Base-by-base conservation (phyloP, 495 filamentous ascomycete species). In the Penicillium cinerascens region DNA sequence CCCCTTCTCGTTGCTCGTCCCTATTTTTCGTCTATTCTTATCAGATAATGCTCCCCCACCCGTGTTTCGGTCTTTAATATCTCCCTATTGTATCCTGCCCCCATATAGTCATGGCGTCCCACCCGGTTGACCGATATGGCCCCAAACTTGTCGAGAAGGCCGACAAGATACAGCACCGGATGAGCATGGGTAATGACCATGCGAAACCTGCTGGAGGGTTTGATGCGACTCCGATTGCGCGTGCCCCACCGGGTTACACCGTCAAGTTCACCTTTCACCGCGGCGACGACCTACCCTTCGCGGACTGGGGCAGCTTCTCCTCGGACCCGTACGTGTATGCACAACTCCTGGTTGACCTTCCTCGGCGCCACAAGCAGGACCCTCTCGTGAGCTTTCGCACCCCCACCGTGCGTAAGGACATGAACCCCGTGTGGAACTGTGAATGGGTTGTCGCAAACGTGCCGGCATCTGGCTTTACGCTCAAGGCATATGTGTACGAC, bases 401-500 rank as follows among this genome's bases (percentile, higher is more conserved):
- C 0, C 82, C 79, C 0, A 97, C 92, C 0, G 67, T 92, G 11
- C 82, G 84, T 41, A 82, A 73, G 45, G 82, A 78, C 36, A 82
- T 78, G 6, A 79, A 93, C 55, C 90, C 92, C 0, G 74, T 70
- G 16, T 97, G 92, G 92, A 81, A 95, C 37, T 78, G 81, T 17
- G 82, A 88, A 27, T 97, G 92, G 92, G 81, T 89, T 33, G 84
- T 97, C 27, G 86, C 88, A 42, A 92, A 95, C 58, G 78, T 97
- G 0, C 90, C 92, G 0, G 71, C 82, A 0, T 81, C 79, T 1
- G 92, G 92, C 1, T 92, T 93, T 64, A 76, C 72, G 49, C 72
- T 97, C 41, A 96, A 95, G 63, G 85, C 85, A 38, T 76, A 87
- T 33, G 71, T 97, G 17, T 89, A 88, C 65, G 92, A 97, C 60